Base-by-base conservation (phyloP, 441 rosid genomes). In the Bruguiera hainesii region DNA sequence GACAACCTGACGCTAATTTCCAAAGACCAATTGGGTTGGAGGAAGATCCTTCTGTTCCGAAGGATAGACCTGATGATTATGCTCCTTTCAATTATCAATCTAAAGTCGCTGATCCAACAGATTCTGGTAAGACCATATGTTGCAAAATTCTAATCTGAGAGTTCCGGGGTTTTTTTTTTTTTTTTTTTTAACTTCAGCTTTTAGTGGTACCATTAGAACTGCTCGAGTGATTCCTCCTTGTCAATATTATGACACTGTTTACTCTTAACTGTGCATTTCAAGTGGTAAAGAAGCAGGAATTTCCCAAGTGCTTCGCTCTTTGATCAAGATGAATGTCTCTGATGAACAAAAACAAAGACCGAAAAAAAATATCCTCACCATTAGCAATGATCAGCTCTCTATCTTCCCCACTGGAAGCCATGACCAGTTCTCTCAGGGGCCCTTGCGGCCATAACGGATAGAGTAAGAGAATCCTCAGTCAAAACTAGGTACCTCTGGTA, bases 41-140 rank as follows among this genome's bases (percentile, higher is more conserved):
- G 67, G 85, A 85, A 65, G 97, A 89, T 69, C 79, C 84, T 15
- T 76, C 71, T 63, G 82, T 75, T 59, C 91, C 82, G 0, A 75
- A 79, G 46, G 67, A 64, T 26, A 50, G 58, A 16, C 66, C 65
- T 39, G 78, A 55, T 48, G 73, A 70, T 67, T 59, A 61, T 64
- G 30, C 13, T 48, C 73, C 80, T 46, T 66, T 90, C 11, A 93
- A 85, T 71, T 85, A 84, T 68, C 82, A 87, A 74, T 66, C 87
- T 31, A 87, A 93, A 61, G 86, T 69, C 68, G 52, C 77, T 0
- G 94, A 83, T 70, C 86, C 87, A 13, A 73, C 78, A 0, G 73
- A 68, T 39, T 3, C 76, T 62, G 90, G 93, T 83, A 69, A 55
- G 57, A 52, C 5, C 5, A 23, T 10, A 10, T 35, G 42, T 35